Conservation (phyloP, 768 basidiomycete genomes). For the Auriscalpium microsporum region DNA sequence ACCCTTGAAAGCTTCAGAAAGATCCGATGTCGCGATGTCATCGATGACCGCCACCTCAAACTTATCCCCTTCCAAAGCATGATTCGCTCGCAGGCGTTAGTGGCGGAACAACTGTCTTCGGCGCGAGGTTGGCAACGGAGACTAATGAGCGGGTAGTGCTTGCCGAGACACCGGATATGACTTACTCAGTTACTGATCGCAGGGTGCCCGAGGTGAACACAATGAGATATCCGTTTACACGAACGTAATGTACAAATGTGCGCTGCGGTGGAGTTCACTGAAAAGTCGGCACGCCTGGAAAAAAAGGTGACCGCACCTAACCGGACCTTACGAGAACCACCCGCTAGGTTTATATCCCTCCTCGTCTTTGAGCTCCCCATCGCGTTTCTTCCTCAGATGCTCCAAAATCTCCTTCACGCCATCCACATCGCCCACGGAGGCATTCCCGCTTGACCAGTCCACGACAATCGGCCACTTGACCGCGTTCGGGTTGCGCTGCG, state of each 20-base stretch:
- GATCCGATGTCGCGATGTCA: constrained; percentile 17
- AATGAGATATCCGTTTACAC: too few species aligned
- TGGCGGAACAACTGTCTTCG: too few species aligned
- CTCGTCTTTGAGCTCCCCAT: constrained; percentile 49
- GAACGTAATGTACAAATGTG: too few species aligned
- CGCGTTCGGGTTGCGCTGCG: constrained; percentile 44
- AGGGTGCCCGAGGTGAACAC: too few species aligned
- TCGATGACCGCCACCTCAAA: constrained; percentile 14
- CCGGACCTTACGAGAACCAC: constrained; percentile 37
- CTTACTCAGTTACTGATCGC: too few species aligned
- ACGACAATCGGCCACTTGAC: constrained; percentile 79
- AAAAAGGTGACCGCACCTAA: neutral
- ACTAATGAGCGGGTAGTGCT: too few species aligned
- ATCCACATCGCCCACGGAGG: constrained; percentile 57
- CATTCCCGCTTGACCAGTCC: constrained; percentile 62
- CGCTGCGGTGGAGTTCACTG: too few species aligned
- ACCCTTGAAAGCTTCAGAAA: constrained; percentile 6
- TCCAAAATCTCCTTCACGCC: constrained; percentile 65
- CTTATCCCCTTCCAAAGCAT: neutral
- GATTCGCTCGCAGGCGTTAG: too few species aligned
- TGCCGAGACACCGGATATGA: too few species aligned
- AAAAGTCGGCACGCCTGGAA: too few species aligned
- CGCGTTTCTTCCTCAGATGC: constrained; percentile 51
- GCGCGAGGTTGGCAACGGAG: too few species aligned
- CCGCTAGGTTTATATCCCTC: constrained; percentile 41